These are phyloP conservation scores for Boeremia lycopersici DNA, from an alignment of 2,329 filamentous ascomycete species.

Conservation along the genomic window DNA sequence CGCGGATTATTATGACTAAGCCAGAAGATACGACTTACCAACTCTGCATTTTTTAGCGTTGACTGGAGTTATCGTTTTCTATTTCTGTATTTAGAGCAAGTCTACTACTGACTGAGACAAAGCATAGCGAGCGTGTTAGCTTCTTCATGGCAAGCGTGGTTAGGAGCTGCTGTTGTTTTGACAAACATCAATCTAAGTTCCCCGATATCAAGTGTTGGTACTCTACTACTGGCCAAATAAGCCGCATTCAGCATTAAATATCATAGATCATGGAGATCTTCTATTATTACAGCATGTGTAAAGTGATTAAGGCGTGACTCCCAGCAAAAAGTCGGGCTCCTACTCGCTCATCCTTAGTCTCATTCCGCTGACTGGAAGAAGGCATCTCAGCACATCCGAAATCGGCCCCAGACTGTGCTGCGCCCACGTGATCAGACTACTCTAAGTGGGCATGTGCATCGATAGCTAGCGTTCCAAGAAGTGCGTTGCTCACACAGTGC, in stretches of 20 bases:
- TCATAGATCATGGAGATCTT: no score
- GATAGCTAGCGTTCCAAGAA: no score
- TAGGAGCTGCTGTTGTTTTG: not conserved
- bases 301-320: no score
- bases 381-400: not conserved
- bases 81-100: conserved; percentile 11
- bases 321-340: no score
- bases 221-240: no score
- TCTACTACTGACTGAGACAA: conserved; percentile 8
- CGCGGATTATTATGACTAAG: conserved; percentile 26
- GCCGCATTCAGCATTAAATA: no score
- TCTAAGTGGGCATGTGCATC: no score
- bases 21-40: not conserved
- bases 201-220: no score
- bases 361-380: not conserved
- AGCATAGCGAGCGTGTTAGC: conserved; percentile 39
- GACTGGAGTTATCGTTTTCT: not conserved
- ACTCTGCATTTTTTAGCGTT: conserved; percentile 19
- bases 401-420: not conserved
- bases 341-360: no score
- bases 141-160: not conserved
- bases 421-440: no score
- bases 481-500: not conserved
- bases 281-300: no score
- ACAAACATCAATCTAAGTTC: not conserved